Evolutionary conservation across 495 filamentous ascomycete genomes (phyloP), one percentile per base, ranked within the genome.

Genomic region (Cladorrhinum samala): DNA sequence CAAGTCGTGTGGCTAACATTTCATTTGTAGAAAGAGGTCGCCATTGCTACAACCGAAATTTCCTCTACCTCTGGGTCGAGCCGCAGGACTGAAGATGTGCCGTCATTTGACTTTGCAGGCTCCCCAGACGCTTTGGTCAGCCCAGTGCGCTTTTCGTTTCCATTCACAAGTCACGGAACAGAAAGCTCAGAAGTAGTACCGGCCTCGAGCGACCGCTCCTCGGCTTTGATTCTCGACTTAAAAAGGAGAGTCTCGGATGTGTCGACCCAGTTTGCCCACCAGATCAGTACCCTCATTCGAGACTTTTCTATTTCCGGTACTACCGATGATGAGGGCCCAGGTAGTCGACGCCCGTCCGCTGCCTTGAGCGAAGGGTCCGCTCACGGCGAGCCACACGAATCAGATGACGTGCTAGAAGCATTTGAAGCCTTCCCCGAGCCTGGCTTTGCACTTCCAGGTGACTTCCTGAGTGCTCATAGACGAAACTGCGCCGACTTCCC

Each of bases 391-490:
- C 9, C 14, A 13, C 46, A 42, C 7, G 47, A 55, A 0, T 30
- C 23, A 9, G 45, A 54, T n/a, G 25, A 18, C 0, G 27, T 4
- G 2, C 19, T 23, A 4, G 56, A 51, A 24, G 38, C 45, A 0
- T 62, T 59, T 42, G 60, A 64, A 37, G 50, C 55, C 0, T 64
- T 60, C 33, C 65, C 63, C 1, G 56, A 57, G 25, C 65, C 58
- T 2, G 48, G 57, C 20, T 60, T 54, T 39, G 54, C 66, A 4
- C 38, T 74, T 9, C 72, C 72, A 2, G 72, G 74, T 1, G 69
- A 73, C 46, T 73, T 73, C 19, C 49, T 77, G 14, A 68, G 51
- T 30, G 51, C 69, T 1, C 59, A 56, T 42, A 64, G 50, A 7
- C 47, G 55, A 8, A 58, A 46, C 33, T 58, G 64, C 40, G 49